Evolutionary conservation across 139 green algal species (phyloP), one percentile per base, ranked within the genome.

Genomic region (Closterium sp.): DNA sequence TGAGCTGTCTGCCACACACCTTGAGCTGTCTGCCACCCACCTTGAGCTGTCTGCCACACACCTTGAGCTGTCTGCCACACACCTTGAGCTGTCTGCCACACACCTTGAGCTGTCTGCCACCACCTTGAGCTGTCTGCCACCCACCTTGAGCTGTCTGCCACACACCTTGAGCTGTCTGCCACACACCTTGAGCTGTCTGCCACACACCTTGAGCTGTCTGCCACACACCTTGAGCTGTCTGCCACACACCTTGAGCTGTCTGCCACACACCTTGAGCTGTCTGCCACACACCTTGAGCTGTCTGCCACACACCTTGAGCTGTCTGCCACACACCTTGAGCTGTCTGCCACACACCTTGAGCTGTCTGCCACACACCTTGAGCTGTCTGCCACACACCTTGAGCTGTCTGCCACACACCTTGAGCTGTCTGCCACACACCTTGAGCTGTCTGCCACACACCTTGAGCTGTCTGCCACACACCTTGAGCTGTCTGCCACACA

Each of bases 381-480:
- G 79, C 30, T 86, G 92, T 5, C 92, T 91, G 22, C 92, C 87
- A 17, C 45, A 89, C 19, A 93, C 89, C n/a, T 94, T 94, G 7
- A 22, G 24, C 22, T 79, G 29, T 28, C 50, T 42, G 9, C 34
- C 34, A 6, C 34, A 4, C 34, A 6, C 34, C 92, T 42, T 42
- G 34, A 42, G 34, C 34, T 42, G 34, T 42, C 34, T 42, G 50
- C 50, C 38, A 90, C 89, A 6, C 42, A 93, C 92, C 92, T 94
- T 93, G 4, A 94, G 89, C 30, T 86, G 92, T 22, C 92, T 91
- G 22, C 92, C 70, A 7, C 50, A 89, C 21, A 89, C 27, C 50
- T 94, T 24, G 10, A n/a, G n/a, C n/a, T n/a, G n/a, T n/a, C n/a
- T n/a, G n/a, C 94, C 91, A 19, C 92, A 73, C 34, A 94, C 93